These are phyloP conservation scores for Alternaria arbusti DNA, from an alignment of 2,329 filamentous ascomycete species.

Conservation along the genomic window DNA sequence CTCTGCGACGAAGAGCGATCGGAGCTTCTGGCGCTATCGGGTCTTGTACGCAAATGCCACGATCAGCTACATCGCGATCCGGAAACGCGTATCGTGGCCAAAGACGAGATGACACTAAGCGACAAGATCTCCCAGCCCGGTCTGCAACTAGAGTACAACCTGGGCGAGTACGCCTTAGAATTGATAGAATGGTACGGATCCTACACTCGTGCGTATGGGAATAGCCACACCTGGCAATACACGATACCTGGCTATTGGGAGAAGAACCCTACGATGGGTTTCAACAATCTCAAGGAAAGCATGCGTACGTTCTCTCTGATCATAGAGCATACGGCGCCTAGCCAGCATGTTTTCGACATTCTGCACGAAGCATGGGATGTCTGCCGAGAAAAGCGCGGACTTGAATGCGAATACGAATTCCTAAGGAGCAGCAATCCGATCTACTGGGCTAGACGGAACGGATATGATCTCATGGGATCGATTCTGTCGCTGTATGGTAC, in stretches of 20 bases:
- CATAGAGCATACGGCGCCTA: neutral
- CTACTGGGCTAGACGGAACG: neutral
- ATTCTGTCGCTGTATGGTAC: neutral
- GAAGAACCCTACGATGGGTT: neutral
- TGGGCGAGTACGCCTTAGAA: neutral
- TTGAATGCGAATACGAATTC: neutral
- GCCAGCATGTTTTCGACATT: neutral
- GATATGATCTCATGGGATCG: neutral
- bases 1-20: neutral
- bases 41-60: neutral
- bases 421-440: neutral
- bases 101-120: neutral
- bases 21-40: neutral
- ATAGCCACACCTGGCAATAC: neutral
- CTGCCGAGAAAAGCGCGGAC: neutral
- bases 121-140: too few relatives aligned
- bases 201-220: too few relatives aligned
- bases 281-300: neutral
- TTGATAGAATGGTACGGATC: conserved; percentile 1
- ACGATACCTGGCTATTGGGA: neutral
- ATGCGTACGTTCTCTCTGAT: neutral
- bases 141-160: neutral
- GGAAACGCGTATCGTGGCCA: neutral
- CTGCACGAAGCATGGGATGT: neutral
- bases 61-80: neutral